These are phyloP conservation scores for Truncatella angustata DNA, from an alignment of 2,329 filamentous ascomycete species.

Conservation along the genomic window DNA sequence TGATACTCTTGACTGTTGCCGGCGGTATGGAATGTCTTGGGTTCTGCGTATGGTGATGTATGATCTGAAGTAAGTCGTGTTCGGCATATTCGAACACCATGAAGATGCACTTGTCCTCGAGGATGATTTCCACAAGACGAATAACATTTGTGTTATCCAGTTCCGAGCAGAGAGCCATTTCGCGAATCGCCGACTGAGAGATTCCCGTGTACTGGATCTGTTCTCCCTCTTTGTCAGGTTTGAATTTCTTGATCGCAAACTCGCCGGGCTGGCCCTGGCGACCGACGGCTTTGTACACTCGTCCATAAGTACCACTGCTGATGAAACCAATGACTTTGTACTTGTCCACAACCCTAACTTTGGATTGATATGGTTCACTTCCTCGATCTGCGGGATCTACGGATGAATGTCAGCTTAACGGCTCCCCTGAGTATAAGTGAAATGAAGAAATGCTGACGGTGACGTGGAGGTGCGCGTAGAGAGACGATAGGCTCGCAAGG, in stretches of 20 bases:
- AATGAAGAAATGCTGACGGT: constrained; percentile 18
- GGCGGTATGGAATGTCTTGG: constrained; percentile 86
- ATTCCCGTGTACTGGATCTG: constrained; percentile 93
- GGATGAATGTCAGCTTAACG: constrained; percentile 6
- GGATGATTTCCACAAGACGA: constrained; percentile 87
- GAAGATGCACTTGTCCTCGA: constrained; percentile 98
- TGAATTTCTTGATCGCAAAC: constrained; percentile 99
- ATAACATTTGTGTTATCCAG: constrained; percentile 87
- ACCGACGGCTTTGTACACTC: constrained; percentile 92
- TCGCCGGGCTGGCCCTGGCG: constrained; percentile 72
- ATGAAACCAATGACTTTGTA: constrained; percentile 99
- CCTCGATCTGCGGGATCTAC: constrained; percentile 54
- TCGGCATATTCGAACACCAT: constrained; percentile 99
- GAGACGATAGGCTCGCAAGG: constrained; percentile 12
- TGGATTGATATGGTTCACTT: constrained; percentile 59
- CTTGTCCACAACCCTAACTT: constrained; percentile 85
- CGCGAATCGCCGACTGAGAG: constrained; percentile 92
- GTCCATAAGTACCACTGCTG: constrained; percentile 94
- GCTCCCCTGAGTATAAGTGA: not conserved
- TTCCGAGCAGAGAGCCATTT: constrained; percentile 96
- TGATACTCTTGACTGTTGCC: constrained; percentile 84
- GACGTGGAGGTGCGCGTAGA: constrained; percentile 8
- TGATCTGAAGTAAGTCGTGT: constrained; percentile 95
- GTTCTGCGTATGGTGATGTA: constrained; percentile 93
- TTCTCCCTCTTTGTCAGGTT: constrained; percentile 97